phyloP scores from a whole-genome alignment of 2,329 filamentous ascomycete genomes.

The Diaporthe destruens region DNA sequence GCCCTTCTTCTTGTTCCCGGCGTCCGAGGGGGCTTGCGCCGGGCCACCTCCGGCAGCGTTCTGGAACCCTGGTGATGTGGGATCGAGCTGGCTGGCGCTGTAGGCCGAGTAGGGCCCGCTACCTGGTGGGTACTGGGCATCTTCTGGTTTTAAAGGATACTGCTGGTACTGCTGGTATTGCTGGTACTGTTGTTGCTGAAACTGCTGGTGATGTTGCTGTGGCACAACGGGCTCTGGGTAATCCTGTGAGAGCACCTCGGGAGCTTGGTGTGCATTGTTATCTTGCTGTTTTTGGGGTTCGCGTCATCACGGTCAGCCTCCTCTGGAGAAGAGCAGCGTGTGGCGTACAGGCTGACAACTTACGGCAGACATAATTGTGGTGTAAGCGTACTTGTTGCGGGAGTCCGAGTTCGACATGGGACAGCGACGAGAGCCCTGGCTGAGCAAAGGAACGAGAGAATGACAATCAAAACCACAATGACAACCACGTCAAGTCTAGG shows the following conservation, averaged over 20 bases:
- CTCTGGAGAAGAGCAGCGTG: neutral
- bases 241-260: slow-evolving; percentile 29
- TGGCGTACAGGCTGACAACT: neutral
- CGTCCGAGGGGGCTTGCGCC: neutral
- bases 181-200: slow-evolving; percentile 24
- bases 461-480: neutral
- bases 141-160: slow-evolving; percentile 33
- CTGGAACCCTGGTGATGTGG: slow-evolving; percentile 32
- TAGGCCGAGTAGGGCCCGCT: slow-evolving; percentile 36
- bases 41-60: neutral
- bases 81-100: slow-evolving; percentile 33
- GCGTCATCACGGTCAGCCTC: slow-evolving; percentile 5
- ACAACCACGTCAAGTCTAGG: neutral
- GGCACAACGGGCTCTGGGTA: slow-evolving; percentile 37
- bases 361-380: slow-evolving; percentile 23
- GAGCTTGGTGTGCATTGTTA: slow-evolving; percentile 37
- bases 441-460: neutral
- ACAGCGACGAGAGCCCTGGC: slow-evolving; percentile 4
- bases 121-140: neutral
- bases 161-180: slow-evolving; percentile 36
- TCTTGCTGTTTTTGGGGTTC: slow-evolving; percentile 31
- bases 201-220: slow-evolving; percentile 26
- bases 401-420: slow-evolving; percentile 15
- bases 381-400: slow-evolving; percentile 13
- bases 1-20: slow-evolving; percentile 25